Conservation (phyloP, 2,329 filamentous ascomycete species). For the Monilinia aucupariae region DNA sequence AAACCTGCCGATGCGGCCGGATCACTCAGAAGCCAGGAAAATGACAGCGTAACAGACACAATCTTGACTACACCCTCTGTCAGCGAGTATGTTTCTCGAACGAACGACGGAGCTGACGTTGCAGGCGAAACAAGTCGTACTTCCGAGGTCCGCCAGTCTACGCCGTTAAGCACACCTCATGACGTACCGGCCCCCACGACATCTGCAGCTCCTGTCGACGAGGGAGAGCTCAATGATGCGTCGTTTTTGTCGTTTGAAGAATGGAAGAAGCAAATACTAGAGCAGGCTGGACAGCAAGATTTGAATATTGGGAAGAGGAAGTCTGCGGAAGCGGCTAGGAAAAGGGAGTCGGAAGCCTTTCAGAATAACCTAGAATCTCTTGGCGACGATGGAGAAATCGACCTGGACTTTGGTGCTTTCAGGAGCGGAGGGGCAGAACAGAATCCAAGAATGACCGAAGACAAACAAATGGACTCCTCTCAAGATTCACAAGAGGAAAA, state of each 20-base stretch:
- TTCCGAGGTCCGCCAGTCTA: slow-evolving; percentile 6
- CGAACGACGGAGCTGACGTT: neutral
- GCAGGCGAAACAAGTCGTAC: slow-evolving; percentile 12
- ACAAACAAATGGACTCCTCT: slow-evolving; percentile 16
- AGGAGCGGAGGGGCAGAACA: slow-evolving; percentile 37
- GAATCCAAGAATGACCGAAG: slow-evolving; percentile 21
- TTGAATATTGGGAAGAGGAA: slow-evolving; percentile 57
- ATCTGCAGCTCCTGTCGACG: slow-evolving; percentile 23
- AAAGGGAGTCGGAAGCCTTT: slow-evolving; percentile 48
- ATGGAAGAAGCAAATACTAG: slow-evolving; percentile 92
- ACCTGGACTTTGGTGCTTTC: slow-evolving; percentile 64
- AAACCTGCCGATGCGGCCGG: neutral
- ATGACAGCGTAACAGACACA: neutral
- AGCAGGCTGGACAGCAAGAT: slow-evolving; percentile 73
- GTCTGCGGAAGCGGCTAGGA: slow-evolving; percentile 42
- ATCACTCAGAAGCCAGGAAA: neutral
- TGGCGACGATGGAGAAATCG: slow-evolving; percentile 85
- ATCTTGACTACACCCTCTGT: slow-evolving; percentile 1
- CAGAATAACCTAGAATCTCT: slow-evolving; percentile 70
- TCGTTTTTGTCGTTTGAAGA: slow-evolving; percentile 97
- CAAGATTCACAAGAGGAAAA: slow-evolving; percentile 30
- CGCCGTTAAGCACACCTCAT: slow-evolving; percentile 4
- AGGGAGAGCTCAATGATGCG: slow-evolving; percentile 46
- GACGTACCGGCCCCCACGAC: slow-evolving; percentile 6
- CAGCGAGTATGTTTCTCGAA: slow-evolving; percentile 9